These are phyloP conservation scores for Mycena rebaudengoi DNA, from an alignment of 768 basidiomycete species.

Conservation along the genomic window DNA sequence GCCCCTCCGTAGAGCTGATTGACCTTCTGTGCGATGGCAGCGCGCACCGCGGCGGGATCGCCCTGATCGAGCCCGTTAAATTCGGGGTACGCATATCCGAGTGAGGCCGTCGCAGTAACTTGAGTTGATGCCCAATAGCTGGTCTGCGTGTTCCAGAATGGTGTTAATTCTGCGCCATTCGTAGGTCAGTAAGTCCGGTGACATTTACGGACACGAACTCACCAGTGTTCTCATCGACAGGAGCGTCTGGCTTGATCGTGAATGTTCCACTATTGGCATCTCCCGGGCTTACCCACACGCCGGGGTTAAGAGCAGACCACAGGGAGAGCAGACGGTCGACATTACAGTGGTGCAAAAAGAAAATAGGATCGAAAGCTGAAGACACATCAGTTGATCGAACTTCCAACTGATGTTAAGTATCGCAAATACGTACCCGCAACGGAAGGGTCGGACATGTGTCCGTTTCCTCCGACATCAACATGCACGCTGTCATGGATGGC, in stretches of 20 bases:
- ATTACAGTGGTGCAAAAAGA: conserved; percentile 62
- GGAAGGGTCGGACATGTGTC: conserved; percentile 51
- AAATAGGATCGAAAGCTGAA: conserved; percentile 60
- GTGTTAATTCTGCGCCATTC: conserved; percentile 46
- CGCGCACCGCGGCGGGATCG: conserved; percentile 35
- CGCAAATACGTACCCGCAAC: conserved; percentile 45
- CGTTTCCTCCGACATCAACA: conserved; percentile 48
- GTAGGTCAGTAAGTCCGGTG: neutral
- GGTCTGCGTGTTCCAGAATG: conserved; percentile 52
- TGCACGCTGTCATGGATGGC: conserved; percentile 60
- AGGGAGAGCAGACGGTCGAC: conserved; percentile 62
- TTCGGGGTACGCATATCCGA: conserved; percentile 62
- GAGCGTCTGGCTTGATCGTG: conserved; percentile 36
- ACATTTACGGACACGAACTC: conserved; percentile 6
- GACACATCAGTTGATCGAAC: neutral
- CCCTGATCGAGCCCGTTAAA: conserved; percentile 49
- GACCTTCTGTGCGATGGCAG: conserved; percentile 44
- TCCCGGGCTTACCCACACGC: conserved; percentile 46
- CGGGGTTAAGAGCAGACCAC: conserved; percentile 57
- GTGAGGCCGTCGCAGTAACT: conserved; percentile 36
- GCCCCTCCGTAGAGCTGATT: conserved; percentile 45
- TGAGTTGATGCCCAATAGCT: conserved; percentile 50
- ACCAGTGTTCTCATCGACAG: conserved; percentile 41
- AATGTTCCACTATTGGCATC: conserved; percentile 41
- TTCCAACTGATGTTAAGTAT: neutral